Base-by-base conservation (phyloP, 2,329 filamentous ascomycete species). In the Bretziella fagacearum region DNA sequence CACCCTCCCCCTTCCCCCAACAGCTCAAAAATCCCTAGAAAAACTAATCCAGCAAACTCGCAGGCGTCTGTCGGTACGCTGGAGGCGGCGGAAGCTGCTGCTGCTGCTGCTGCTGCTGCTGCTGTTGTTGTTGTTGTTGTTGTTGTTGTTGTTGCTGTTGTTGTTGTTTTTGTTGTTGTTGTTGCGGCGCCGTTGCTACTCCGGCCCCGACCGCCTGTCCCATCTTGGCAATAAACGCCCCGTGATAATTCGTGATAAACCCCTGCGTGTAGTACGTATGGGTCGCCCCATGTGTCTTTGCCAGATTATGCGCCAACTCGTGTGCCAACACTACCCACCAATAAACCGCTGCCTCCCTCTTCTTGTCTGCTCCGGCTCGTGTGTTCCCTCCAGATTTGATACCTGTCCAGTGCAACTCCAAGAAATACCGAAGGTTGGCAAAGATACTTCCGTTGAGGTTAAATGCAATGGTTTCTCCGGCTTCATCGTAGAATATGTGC, bases 291-390 rank as follows among this genome's bases (percentile, higher is more conserved):
- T 96, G 89, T 52, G 77, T 71, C 30, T 65, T 64, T 6, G 94
- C 84, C 47, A 98, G 65, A 59, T 98, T 98, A 63, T 98, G 91
- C 49, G 91, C 87, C 60, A 98, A 65, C 64, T 98, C 93, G 60
- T 98, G 91, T 52, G 86, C 93, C 52, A 95, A 61, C n/a, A 91
- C 86, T 53, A 94, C 82, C 75, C 82, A 95, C 89, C 89, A 96
- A 68, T 87, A 93, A 1, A 81, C 74, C 49, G 77, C 67, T 2
- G 84, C 84, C 51, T 91, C 81, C 6, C 25, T 39, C 44, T 47
- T 51, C 27, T 47, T 45, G 7, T 26, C 33, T 13, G 29, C 33
- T 6, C 40, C 30, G 3, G 15, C 37, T 10, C 11, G 10, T 8
- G 11, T 22, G 13, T 18, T 20, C 25, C 40, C 3, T 74, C 68